A percentile compares a stretch with the other conserved stretches of the same genome.
These are phyloP conservation scores for Suillus decipiens DNA, from an alignment of 768 basidiomycete genomes.

Conservation along the genomic window DNA sequence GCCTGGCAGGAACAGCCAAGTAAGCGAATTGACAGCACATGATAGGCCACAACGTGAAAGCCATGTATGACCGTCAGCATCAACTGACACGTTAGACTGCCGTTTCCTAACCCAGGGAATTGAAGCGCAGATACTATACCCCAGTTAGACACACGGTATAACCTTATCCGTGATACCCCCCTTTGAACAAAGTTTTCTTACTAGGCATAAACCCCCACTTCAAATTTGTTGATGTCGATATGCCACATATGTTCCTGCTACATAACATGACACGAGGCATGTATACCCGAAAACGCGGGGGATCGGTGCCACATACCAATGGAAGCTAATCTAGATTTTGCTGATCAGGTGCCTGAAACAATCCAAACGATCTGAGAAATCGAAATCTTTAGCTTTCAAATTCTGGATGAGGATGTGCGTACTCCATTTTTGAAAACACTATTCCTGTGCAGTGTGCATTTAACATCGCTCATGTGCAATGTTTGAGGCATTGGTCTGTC, in stretches of 20 bases:
- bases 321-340: background rate
- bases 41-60: constrained; percentile 4
- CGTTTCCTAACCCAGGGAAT: background rate
- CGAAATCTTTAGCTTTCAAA: background rate
- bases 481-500: background rate
- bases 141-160: background rate
- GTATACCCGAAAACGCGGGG: no score
- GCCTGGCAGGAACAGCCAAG: background rate
- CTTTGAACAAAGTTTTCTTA: background rate
- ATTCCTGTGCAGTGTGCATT: background rate
- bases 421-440: no score
- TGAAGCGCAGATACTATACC: background rate
- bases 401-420: background rate
- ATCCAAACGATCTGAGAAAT: background rate
- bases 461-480: background rate
- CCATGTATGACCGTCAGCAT: background rate
- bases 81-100: constrained; percentile 11
- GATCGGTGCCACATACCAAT: background rate
- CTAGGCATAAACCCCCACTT: constrained; percentile 13
- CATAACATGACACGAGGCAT: constrained; percentile 26
- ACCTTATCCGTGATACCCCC: background rate
- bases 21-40: background rate
- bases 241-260: constrained; percentile 22
- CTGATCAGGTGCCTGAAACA: background rate
- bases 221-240: constrained; percentile 12